These are phyloP conservation scores for Ophiostoma triangulosporum DNA, from an alignment of 2,329 filamentous ascomycete species.

Conservation along the genomic window DNA sequence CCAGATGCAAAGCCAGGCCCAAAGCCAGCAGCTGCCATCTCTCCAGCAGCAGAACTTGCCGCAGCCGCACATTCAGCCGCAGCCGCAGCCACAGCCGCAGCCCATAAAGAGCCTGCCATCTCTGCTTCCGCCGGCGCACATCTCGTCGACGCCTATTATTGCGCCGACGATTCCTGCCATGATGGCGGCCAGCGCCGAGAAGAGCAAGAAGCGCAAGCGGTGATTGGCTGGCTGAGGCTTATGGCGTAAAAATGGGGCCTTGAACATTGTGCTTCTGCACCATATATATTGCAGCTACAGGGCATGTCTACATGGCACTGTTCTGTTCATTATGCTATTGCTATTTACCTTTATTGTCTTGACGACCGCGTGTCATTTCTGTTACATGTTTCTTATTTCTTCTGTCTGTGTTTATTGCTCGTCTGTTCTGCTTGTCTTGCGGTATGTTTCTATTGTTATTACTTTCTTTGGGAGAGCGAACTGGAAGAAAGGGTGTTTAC, in stretches of 20 bases:
- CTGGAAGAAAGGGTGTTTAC: neutral
- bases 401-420: too few species aligned
- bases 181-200: constrained; percentile 26
- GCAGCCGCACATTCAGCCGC: constrained; percentile 16
- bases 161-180: constrained; percentile 11
- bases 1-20: neutral
- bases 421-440: too few species aligned
- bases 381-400: too few species aligned
- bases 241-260: too few species aligned
- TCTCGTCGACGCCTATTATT: constrained; percentile 23
- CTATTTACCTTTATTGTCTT: too few species aligned
- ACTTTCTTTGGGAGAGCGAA: constrained; percentile 1
- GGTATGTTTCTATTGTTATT: neutral
- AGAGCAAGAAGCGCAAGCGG: constrained; percentile 50
- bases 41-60: neutral
- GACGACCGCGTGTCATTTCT: too few species aligned
- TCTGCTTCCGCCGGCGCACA: constrained; percentile 31
- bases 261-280: too few species aligned
- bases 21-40: neutral
- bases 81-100: neutral
- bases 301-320: too few species aligned
- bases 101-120: constrained; percentile 13
- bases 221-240: constrained; percentile 17
- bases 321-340: too few species aligned
- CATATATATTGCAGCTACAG: neutral